These are phyloP conservation scores for Tylopilus sp. DNA, from an alignment of 1,284 basidiomycete species.

Conservation along the genomic window DNA sequence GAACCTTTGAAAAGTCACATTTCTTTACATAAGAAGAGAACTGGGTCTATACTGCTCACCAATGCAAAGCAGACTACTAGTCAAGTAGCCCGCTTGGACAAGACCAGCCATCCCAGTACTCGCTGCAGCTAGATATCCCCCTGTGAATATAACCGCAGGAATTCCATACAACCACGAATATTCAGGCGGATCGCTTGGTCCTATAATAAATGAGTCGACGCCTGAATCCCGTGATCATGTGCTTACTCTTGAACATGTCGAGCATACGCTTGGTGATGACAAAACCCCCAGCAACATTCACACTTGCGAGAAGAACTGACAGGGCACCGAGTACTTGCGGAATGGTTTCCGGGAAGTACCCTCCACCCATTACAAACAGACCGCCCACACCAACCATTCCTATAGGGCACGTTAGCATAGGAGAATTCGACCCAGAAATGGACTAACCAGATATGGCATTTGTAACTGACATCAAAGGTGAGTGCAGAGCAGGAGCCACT, in stretches of 20 bases:
- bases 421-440: not conserved
- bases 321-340: slow-evolving; percentile 76
- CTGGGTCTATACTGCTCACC: slow-evolving; percentile 42
- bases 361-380: slow-evolving; percentile 85
- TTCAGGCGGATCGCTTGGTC: slow-evolving; percentile 80
- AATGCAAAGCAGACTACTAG: slow-evolving; percentile 80
- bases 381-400: slow-evolving; percentile 82
- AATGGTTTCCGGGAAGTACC: slow-evolving; percentile 76
- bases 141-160: slow-evolving; percentile 76
- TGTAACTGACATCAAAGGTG: slow-evolving; percentile 82
- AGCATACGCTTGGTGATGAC: slow-evolving; percentile 85
- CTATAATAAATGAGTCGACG: slow-evolving; percentile 34
- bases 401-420: slow-evolving; percentile 19
- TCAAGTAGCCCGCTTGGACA: slow-evolving; percentile 80
- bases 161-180: slow-evolving; percentile 79
- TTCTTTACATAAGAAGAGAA: not conserved
- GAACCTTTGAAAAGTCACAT: slow-evolving; percentile 48
- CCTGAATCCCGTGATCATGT: not conserved
- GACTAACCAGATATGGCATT: slow-evolving; percentile 70
- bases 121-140: slow-evolving; percentile 76
- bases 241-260: slow-evolving; percentile 83
- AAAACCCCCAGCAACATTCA: slow-evolving; percentile 84
- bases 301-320: slow-evolving; percentile 78
- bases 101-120: slow-evolving; percentile 82
- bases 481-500: slow-evolving; percentile 81